Percentiles rank a stretch among this genome's conserved stretches.
phyloP scores from a whole-genome alignment of 805 yeast species.

The Candida verbasci region DNA sequence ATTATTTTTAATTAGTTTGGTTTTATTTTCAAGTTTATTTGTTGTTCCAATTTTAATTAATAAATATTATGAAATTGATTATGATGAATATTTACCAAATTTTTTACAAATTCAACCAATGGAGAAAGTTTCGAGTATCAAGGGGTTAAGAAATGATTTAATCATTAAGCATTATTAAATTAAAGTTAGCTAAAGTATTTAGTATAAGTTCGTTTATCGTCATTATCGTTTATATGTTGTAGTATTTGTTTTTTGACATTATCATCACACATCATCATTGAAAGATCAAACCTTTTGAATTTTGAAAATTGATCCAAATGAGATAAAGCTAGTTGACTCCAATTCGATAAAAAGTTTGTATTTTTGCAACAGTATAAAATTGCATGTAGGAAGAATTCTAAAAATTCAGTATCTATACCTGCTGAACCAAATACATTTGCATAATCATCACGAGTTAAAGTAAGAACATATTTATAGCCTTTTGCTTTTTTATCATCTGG shows the following conservation, averaged over 20 bases:
- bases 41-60: slow-evolving; percentile 36
- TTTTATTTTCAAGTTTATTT: slow-evolving; percentile 27
- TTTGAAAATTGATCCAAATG: slow-evolving; percentile 23
- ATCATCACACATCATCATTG: slow-evolving; percentile 29
- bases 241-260: slow-evolving; percentile 11
- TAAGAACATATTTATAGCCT: slow-evolving; percentile 36
- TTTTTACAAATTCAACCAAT: slow-evolving; percentile 41
- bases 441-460: slow-evolving; percentile 20
- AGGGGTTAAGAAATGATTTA: slow-evolving; percentile 31
- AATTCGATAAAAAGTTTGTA: slow-evolving; percentile 8
- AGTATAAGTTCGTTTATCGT: slow-evolving; percentile 1
- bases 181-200: too few species aligned
- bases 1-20: slow-evolving; percentile 26
- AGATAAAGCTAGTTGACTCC: slow-evolving; percentile 15
- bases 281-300: slow-evolving; percentile 32
- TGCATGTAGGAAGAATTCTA: slow-evolving; percentile 47
- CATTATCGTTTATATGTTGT: slow-evolving; percentile 4
- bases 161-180: slow-evolving; percentile 8
- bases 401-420: slow-evolving; percentile 48
- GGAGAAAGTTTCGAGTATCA: slow-evolving; percentile 17
- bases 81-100: slow-evolving; percentile 39
- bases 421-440: slow-evolving; percentile 30
- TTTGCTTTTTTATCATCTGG: slow-evolving; percentile 20
- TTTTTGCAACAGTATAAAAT: slow-evolving; percentile 15
- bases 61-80: slow-evolving; percentile 32